phyloP scores from a whole-genome alignment of 192 early-diverging fungal species.

The Coemansia erecta region DNA sequence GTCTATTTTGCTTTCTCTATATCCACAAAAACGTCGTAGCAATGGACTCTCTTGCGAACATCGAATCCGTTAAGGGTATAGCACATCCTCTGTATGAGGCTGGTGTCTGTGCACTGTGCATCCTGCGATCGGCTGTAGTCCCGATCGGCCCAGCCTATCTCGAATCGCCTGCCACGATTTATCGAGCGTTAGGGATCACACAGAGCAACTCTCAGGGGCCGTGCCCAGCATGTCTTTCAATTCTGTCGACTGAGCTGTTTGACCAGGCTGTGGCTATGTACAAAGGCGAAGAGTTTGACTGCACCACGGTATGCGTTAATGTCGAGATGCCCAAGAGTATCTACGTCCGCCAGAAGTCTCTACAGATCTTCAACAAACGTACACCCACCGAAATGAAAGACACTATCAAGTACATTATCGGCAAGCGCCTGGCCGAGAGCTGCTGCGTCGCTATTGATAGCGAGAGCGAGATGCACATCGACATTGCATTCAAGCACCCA shows the following conservation, averaged over 20 bases:
- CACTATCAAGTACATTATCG: slow-evolving; percentile 24
- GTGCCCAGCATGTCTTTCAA: slow-evolving; percentile 34
- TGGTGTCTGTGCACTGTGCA: slow-evolving; percentile 24
- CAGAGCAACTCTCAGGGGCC: neutral
- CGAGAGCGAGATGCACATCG: slow-evolving; percentile 32
- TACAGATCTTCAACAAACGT: slow-evolving; percentile 12
- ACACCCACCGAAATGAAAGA: slow-evolving; percentile 32
- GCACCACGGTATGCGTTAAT: slow-evolving; percentile 9
- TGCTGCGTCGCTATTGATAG: neutral
- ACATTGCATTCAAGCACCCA: slow-evolving; percentile 23
- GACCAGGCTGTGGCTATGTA: slow-evolving; percentile 12
- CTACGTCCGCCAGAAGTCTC: slow-evolving; percentile 31
- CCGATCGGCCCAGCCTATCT: slow-evolving; percentile 22
- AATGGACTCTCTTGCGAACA: neutral
- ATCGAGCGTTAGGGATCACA: slow-evolving; percentile 3
- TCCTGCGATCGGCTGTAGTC: slow-evolving; percentile 23
- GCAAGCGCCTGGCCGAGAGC: neutral
- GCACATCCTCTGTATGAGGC: neutral
- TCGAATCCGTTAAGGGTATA: neutral
- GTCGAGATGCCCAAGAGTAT: slow-evolving; percentile 45
- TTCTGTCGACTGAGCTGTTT: slow-evolving; percentile 6
- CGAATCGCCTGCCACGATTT: neutral
- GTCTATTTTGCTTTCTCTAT: neutral
- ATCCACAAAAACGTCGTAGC: neutral
- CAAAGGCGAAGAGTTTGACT: slow-evolving; percentile 19